These are phyloP conservation scores for Neopestalotiopsis rosae DNA, from an alignment of 2,329 filamentous ascomycete species.

Conservation along the genomic window DNA sequence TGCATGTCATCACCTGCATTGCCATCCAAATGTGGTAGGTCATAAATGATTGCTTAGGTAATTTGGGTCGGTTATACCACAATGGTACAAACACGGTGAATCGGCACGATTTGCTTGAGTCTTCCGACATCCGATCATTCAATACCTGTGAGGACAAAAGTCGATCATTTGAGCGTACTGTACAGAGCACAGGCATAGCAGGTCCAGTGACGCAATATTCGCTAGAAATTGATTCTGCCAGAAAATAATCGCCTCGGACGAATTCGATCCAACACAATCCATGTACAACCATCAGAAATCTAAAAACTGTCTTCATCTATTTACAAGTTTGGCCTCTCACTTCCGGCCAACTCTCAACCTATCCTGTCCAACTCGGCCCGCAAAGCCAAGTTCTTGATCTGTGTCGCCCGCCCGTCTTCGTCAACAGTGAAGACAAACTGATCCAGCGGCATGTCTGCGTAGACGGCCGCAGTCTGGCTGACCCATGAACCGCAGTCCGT, in stretches of 20 bases:
- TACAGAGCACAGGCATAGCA: no score
- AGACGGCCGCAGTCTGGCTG: slow-evolving; percentile 31
- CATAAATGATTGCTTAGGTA: background rate
- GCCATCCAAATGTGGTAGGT: background rate
- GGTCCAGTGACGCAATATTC: no score
- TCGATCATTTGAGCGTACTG: no score
- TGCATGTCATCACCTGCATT: background rate
- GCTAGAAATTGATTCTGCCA: no score
- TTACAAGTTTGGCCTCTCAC: background rate
- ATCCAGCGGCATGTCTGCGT: slow-evolving; percentile 35
- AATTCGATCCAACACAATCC: background rate
- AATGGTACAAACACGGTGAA: background rate
- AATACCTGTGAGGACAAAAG: no score
- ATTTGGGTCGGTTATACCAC: background rate
- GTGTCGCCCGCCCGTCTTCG: slow-evolving; percentile 25
- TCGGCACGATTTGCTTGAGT: background rate
- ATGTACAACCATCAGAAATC: background rate
- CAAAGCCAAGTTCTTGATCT: slow-evolving; percentile 32
- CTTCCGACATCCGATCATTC: background rate
- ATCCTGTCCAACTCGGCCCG: slow-evolving; percentile 26
- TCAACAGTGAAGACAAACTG: slow-evolving; percentile 35
- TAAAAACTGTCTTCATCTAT: background rate
- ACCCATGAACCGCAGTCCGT: slow-evolving; percentile 37
- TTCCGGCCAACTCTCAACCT: background rate
- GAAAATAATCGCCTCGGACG: no score